phyloP scores from a whole-genome alignment of 129 eudicot species.

The Dittrichia graveolens region DNA sequence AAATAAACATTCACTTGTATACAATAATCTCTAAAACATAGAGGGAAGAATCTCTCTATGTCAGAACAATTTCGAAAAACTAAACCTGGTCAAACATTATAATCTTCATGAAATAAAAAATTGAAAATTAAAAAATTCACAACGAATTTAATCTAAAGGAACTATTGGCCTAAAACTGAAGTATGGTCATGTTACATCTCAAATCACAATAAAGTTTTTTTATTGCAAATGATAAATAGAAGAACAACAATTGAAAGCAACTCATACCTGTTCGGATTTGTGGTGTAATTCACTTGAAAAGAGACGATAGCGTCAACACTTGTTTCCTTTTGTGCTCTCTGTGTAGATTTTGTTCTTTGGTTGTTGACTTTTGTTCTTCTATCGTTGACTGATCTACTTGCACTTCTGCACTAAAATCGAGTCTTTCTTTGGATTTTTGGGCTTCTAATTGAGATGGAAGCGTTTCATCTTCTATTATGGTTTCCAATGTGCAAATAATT shows the following conservation, averaged over 20 bases:
- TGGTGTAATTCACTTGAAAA: constrained; percentile 32
- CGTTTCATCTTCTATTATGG: constrained; percentile 4
- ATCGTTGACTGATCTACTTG: constrained; percentile 17
- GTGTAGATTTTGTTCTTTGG: constrained; percentile 17
- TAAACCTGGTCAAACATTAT: constrained; percentile 2
- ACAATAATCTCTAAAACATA: background rate
- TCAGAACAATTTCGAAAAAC: constrained; percentile 5
- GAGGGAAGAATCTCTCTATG: background rate
- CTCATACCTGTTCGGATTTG: background rate
- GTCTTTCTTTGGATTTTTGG: constrained; percentile 1
- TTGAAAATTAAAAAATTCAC: background rate
- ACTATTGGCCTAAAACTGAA: constrained; percentile 13
- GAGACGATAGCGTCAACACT: constrained; percentile 26
- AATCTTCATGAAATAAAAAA: constrained; percentile 3
- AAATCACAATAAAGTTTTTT: background rate
- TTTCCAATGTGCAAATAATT: constrained; percentile 3
- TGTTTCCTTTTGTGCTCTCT: constrained; percentile 19
- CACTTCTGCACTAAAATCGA: constrained; percentile 5
- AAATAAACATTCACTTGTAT: background rate
- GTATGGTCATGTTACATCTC: constrained; percentile 4
- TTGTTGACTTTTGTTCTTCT: constrained; percentile 17
- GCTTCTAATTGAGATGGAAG: constrained; percentile 18
- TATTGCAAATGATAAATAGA: too few species aligned
- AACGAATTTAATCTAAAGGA: background rate
- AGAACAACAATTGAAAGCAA: background rate